Percentiles rank a stretch among this genome's conserved stretches.
These are phyloP conservation scores for Platanthera zijinensis DNA, from an alignment of 106 monocot genomes.

Conservation along the genomic window DNA sequence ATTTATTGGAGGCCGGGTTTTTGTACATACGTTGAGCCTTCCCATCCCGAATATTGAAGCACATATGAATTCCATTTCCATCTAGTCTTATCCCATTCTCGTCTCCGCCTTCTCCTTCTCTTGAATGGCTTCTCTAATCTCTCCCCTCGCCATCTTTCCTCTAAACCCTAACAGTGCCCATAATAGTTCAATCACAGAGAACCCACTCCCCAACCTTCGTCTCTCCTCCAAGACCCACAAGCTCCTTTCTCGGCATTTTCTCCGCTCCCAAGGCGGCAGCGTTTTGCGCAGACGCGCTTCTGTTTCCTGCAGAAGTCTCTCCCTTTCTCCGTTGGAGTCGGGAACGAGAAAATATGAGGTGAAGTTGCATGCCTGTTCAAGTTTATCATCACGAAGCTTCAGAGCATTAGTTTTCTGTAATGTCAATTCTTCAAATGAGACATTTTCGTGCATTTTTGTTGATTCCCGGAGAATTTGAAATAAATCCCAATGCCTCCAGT, in stretches of 20 bases:
- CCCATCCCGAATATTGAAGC: no score
- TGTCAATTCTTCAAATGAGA: neutral
- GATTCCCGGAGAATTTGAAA: neutral
- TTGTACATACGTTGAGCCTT: no score
- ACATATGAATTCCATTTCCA: no score
- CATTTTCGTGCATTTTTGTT: neutral
- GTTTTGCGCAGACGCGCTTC: constrained; percentile 1
- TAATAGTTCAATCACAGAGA: neutral
- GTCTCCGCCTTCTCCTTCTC: neutral
- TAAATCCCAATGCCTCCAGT: constrained; percentile 27
- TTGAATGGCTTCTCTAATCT: constrained; percentile 30
- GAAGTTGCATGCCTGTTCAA: neutral
- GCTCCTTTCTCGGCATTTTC: neutral
- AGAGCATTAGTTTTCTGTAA: neutral
- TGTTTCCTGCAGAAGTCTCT: constrained; percentile 15
- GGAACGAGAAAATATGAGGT: constrained; percentile 33
- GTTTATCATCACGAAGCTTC: neutral
- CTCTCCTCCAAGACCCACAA: neutral
- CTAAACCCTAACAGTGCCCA: constrained; percentile 27
- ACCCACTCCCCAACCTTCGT: neutral
- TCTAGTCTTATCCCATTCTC: neutral
- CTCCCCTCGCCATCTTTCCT: constrained; percentile 12
- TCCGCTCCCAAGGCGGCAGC: neutral
- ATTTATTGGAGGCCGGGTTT: no score
- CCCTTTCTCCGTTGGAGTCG: constrained; percentile 2